These are phyloP conservation scores for Apiospora koreana DNA, from an alignment of 2,329 filamentous ascomycete species.

Conservation along the genomic window DNA sequence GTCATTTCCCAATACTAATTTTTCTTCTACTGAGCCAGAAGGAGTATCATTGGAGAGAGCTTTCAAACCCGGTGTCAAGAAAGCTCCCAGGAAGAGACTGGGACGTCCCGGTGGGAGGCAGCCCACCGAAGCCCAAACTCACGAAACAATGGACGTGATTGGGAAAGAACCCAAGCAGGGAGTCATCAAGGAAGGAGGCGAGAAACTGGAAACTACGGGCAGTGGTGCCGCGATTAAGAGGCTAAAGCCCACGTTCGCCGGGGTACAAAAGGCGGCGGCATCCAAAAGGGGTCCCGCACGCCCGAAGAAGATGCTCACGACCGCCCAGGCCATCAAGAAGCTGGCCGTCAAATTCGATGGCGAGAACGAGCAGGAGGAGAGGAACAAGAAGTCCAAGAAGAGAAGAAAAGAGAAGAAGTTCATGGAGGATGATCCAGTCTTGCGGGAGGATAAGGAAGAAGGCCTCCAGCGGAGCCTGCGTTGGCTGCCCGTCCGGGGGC, in stretches of 20 bases:
- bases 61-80: neutral
- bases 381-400: neutral
- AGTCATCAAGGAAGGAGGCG: neutral
- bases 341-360: neutral
- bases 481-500: conserved; percentile 4
- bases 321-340: neutral
- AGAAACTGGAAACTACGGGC: neutral
- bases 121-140: neutral
- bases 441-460: neutral
- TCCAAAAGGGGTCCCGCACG: neutral
- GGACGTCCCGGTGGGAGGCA: neutral
- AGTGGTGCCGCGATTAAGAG: neutral
- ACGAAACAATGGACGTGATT: neutral
- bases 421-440: neutral
- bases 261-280: neutral
- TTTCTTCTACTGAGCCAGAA: neutral
- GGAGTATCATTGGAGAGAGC: neutral
- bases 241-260: neutral
- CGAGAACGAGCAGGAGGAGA: neutral
- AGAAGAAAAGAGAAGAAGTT: neutral
- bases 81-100: neutral
- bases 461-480: neutral
- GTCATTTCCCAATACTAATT: neutral
- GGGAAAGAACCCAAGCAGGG: neutral
- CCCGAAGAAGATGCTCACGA: conserved; percentile 1